These are phyloP conservation scores for Pterocarpus santalinus DNA, from an alignment of 306 rosid genomes.

Conservation along the genomic window DNA sequence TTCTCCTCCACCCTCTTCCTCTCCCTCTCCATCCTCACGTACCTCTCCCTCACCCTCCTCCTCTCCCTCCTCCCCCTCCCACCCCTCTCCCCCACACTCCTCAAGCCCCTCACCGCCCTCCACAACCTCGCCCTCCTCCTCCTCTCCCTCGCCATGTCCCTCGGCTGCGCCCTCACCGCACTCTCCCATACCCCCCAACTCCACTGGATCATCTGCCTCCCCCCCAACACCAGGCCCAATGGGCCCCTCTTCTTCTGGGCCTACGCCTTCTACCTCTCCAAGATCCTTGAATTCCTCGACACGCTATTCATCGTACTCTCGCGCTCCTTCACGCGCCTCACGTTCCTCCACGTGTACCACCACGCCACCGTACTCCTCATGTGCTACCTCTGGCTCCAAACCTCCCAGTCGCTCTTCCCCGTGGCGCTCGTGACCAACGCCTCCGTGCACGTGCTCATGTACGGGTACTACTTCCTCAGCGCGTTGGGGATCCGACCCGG, in stretches of 20 bases:
- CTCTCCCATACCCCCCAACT: slow-evolving; percentile 55
- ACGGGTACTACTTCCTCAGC: slow-evolving; percentile 74
- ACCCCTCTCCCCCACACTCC: slow-evolving; percentile 47
- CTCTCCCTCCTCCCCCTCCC: slow-evolving; percentile 57
- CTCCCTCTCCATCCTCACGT: slow-evolving; percentile 49
- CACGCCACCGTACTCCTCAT: slow-evolving; percentile 82
- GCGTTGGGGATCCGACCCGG: slow-evolving; percentile 66
- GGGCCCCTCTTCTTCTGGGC: slow-evolving; percentile 99
- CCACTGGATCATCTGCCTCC: slow-evolving; percentile 68
- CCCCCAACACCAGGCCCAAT: slow-evolving; percentile 55
- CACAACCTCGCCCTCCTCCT: slow-evolving; percentile 72
- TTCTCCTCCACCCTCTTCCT: slow-evolving; percentile 66
- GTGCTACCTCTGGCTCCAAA: slow-evolving; percentile 80
- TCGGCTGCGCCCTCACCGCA: slow-evolving; percentile 63
- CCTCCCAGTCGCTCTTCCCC: slow-evolving; percentile 83
- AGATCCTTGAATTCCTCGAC: slow-evolving; percentile 76
- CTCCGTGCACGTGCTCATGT: slow-evolving; percentile 85
- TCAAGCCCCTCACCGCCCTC: slow-evolving; percentile 62
- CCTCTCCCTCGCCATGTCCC: slow-evolving; percentile 74
- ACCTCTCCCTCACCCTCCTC: slow-evolving; percentile 66
- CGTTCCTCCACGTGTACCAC: slow-evolving; percentile 96
- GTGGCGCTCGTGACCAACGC: slow-evolving; percentile 80
- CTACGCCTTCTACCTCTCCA: slow-evolving; percentile 90
- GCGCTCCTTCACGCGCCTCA: slow-evolving; percentile 66
- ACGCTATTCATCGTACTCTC: slow-evolving; percentile 75